Conservation (phyloP, 176 grass and related monocot species). For the Cenchrus fungigraminus region DNA sequence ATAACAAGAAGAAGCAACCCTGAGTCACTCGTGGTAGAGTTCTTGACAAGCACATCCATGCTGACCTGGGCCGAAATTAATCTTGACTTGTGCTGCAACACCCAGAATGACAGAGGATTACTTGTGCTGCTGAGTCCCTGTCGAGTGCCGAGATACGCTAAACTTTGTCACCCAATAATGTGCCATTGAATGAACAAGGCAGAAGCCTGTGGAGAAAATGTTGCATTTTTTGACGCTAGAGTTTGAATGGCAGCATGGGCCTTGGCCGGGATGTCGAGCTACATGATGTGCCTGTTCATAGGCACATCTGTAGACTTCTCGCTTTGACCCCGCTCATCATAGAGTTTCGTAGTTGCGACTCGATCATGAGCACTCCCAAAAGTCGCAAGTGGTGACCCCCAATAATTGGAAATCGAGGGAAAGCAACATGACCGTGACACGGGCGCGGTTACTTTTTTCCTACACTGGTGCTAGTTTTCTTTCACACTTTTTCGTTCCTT, state of each 20-base stretch:
- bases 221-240: not conserved
- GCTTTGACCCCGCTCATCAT: not conserved
- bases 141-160: not conserved
- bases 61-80: too few species aligned
- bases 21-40: not conserved
- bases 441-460: not conserved
- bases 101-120: not conserved
- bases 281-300: not conserved
- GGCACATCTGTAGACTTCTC: not conserved
- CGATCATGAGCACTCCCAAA: not conserved
- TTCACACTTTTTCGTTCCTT: not conserved
- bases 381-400: not conserved
- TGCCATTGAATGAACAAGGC: not conserved
- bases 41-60: too few species aligned
- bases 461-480: not conserved
- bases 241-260: not conserved
- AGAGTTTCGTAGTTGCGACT: not conserved
- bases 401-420: constrained; percentile 18
- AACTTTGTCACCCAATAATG: not conserved
- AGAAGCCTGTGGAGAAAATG: not conserved
- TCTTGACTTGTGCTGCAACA: too few species aligned
- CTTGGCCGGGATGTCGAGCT: not conserved
- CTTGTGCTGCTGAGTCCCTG: not conserved
- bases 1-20: not conserved
- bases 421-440: not conserved